phyloP scores from a whole-genome alignment of 371 early-diverging fungal genomes.

The Mucor velutinosus region DNA sequence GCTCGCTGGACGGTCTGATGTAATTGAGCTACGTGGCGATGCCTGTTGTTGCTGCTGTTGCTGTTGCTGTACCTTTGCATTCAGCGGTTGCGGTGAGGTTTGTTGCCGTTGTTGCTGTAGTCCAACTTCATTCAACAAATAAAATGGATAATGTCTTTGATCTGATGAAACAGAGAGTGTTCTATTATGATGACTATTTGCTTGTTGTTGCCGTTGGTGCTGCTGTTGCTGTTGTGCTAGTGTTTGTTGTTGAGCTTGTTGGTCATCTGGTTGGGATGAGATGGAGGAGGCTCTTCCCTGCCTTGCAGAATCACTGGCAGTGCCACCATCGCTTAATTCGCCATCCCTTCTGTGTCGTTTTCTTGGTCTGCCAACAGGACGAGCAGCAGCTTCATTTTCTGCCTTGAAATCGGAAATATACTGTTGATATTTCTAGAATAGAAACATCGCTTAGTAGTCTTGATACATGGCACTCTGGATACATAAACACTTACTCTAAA shows the following conservation, averaged over 20 bases:
- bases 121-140: conserved; percentile 22
- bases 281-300: conserved; percentile 10
- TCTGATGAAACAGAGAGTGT: conserved; percentile 6
- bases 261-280: conserved; percentile 10
- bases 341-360: conserved; percentile 25
- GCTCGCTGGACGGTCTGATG: background rate
- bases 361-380: conserved; percentile 40
- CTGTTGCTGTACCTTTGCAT: background rate
- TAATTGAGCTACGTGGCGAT: background rate
- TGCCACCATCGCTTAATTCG: conserved; percentile 12
- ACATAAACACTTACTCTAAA: conserved; percentile 25
- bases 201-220: no score
- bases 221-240: background rate
- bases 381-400: conserved; percentile 50
- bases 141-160: conserved; percentile 28
- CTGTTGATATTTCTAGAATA: conserved; percentile 42
- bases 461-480: background rate
- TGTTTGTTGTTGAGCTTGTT: background rate
- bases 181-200: background rate
- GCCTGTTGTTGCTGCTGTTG: background rate
- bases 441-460: background rate
- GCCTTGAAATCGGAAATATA: conserved; percentile 46
- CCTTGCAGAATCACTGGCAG: conserved; percentile 14
- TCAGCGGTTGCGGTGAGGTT: background rate
- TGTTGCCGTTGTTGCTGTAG: background rate